Base-by-base conservation (phyloP, 208 protist species). In the Tetramitus jugosus region DNA sequence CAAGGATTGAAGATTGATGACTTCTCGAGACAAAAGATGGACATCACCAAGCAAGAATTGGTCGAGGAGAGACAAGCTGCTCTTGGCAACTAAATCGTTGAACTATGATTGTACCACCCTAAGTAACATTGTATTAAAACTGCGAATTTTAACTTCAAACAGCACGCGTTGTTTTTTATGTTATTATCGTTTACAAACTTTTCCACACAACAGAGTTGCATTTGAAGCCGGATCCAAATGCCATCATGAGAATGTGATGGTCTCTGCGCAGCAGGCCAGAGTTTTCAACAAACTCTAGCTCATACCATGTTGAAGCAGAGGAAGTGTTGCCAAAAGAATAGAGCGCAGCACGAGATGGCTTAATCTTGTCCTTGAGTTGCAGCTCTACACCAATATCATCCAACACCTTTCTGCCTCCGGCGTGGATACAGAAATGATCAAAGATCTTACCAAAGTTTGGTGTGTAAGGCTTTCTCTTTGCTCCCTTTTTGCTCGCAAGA, bases 181-280 rank as follows among this genome's bases (percentile, higher is more conserved):
- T 56, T 10, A 26, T 56, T 10, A 56, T 10, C 20, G 49, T 56
- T 20, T 56, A 20, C 20, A 56, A 56, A 13, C 71, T 45, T 75
- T 80, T 46, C 83, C 83, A 86, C 29, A 87, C 83, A 26, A 83
- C 85, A 39, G 64, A 81, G 81, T 83, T 86, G 76, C 81, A 90
- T 79, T 92, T 92, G 67, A 91, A 91, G 39, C 88, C 88, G 33
- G 74, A 84, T 33, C 88, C 88, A 68, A 92, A 91, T 7, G 86
- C 88, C 56, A 92, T 82, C 82, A 91, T 83, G 80, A 81, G 90
- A n/a, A 91, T 76, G 26, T 69, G 60, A 39, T 91, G 79, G 52
- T 85, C 87, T 49, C 20, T 4, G n/a, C 79, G 84, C 29, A 91
- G 76, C 0, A 45, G 45, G 17, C 71, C 69, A 69, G 80, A 71